Conservation (phyloP, 495 filamentous ascomycete species). For the Aspergillus egyptiacus region DNA sequence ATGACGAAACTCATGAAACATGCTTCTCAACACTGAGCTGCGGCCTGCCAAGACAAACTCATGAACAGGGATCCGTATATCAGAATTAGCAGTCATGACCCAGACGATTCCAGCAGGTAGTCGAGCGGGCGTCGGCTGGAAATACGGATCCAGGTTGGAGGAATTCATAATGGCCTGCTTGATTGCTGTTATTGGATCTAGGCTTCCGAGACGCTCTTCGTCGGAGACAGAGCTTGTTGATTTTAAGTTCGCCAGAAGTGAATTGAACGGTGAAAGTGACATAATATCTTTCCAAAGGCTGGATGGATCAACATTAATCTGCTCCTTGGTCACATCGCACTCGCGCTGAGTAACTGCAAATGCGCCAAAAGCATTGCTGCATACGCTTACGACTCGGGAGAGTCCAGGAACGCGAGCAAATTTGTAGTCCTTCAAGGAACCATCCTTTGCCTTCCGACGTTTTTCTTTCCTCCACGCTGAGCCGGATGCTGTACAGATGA, state of each 20-base stretch:
- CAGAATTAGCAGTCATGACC: constrained; percentile 53
- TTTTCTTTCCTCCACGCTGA: constrained; percentile 86
- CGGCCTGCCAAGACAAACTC: constrained; percentile 70
- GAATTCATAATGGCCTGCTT: constrained; percentile 46
- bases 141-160: constrained; percentile 51
- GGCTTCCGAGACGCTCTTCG: constrained; percentile 1
- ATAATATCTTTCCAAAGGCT: constrained; percentile 70
- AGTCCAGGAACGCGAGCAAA: constrained; percentile 84
- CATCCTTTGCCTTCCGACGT: constrained; percentile 71
- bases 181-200: constrained; percentile 26
- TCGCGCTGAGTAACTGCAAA: constrained; percentile 86
- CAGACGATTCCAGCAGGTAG: constrained; percentile 34
- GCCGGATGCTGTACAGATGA: constrained; percentile 85
- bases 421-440: constrained; percentile 72
- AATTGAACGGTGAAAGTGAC: constrained; percentile 57
- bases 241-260: constrained; percentile 15
- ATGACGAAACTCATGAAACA: constrained; percentile 48
- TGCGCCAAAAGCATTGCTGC: constrained; percentile 80
- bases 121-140: constrained; percentile 26
- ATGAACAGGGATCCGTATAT: constrained; percentile 72
- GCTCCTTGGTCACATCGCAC: constrained; percentile 70
- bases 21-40: constrained; percentile 60
- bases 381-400: constrained; percentile 73
- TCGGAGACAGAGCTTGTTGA: constrained; percentile 10
- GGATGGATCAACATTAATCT: constrained; percentile 57